Conservation (phyloP, 768 basidiomycete species). For the Podaxis rugospora region DNA sequence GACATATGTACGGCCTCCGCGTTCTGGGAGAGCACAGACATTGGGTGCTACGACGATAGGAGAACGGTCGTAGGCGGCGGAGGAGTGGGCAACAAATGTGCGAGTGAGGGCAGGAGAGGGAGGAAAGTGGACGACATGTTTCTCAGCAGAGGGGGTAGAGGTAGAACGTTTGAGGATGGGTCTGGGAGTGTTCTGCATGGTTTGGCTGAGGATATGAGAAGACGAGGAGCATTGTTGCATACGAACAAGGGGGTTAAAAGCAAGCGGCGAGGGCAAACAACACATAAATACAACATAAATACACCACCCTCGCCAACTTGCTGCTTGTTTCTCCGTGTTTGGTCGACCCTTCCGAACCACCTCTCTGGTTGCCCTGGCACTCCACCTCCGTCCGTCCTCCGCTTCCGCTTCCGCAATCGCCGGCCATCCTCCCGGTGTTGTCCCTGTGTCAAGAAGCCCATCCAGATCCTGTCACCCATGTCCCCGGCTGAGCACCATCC, state of each 20-base stretch:
- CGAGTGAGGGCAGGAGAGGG: slow-evolving; percentile 48
- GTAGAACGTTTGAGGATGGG: slow-evolving; percentile 56
- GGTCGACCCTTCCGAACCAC: background rate
- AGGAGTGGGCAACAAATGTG: slow-evolving; percentile 48
- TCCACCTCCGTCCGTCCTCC: background rate
- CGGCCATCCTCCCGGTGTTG: background rate
- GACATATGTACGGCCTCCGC: slow-evolving; percentile 68
- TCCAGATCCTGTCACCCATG: slow-evolving; percentile 4
- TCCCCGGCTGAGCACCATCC: slow-evolving; percentile 9
- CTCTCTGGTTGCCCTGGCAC: background rate
- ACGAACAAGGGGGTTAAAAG: slow-evolving; percentile 3
- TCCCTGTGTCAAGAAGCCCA: background rate
- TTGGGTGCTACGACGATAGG: slow-evolving; percentile 75
- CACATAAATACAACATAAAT: background rate
- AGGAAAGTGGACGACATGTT: slow-evolving; percentile 44
- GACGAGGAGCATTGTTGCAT: slow-evolving; percentile 2
- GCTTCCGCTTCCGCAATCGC: background rate
- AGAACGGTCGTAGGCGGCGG: slow-evolving; percentile 71
- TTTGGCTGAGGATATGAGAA: slow-evolving; percentile 2
- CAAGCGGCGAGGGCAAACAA: background rate
- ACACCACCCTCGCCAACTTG: background rate
- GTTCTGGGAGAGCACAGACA: slow-evolving; percentile 70
- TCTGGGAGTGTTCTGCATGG: slow-evolving; percentile 34
- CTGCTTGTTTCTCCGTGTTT: background rate
- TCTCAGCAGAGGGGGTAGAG: slow-evolving; percentile 18